Conservation (phyloP, 176 grass and related monocot genomes). For the Panicum miliaceum region DNA sequence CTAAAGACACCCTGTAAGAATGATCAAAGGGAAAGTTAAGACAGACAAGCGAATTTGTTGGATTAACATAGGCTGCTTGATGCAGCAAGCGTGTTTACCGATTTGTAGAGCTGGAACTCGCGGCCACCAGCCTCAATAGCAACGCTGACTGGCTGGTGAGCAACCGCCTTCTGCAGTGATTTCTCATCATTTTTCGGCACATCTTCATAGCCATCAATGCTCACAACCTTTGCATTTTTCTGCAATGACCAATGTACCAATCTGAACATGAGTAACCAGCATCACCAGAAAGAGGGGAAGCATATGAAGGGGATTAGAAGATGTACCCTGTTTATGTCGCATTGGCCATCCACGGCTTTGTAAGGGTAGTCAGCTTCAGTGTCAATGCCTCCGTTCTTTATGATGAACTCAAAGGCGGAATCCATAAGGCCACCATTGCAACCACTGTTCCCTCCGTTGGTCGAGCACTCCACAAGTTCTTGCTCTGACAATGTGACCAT, state of each 20-base stretch:
- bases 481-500: conserved; percentile 76
- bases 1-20: conserved; percentile 77
- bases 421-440: conserved; percentile 95
- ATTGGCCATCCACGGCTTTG: conserved; percentile 62
- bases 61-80: not conserved
- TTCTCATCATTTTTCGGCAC: conserved; percentile 83
- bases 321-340: conserved; percentile 69
- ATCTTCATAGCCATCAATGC: conserved; percentile 83
- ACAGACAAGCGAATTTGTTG: not conserved
- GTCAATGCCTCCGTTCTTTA: conserved; percentile 83
- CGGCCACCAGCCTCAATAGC: conserved; percentile 84
- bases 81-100: conserved; percentile 45
- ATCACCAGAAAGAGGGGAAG: not conserved
- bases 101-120: conserved; percentile 78
- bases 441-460: conserved; percentile 58
- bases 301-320: not conserved
- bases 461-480: conserved; percentile 84
- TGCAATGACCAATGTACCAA: conserved; percentile 16
- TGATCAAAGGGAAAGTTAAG: not conserved
- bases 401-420: conserved; percentile 77
- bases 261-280: not conserved
- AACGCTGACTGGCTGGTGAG: conserved; percentile 88
- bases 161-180: conserved; percentile 79
- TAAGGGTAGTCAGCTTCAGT: conserved; percentile 92
- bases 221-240: conserved; percentile 83